A percentile compares a stretch with the other conserved stretches of the same genome.
Evolutionary conservation across 2,329 filamentous ascomycete genomes (phyloP).

Genomic region (Coniosporium tulheliwenetii): DNA sequence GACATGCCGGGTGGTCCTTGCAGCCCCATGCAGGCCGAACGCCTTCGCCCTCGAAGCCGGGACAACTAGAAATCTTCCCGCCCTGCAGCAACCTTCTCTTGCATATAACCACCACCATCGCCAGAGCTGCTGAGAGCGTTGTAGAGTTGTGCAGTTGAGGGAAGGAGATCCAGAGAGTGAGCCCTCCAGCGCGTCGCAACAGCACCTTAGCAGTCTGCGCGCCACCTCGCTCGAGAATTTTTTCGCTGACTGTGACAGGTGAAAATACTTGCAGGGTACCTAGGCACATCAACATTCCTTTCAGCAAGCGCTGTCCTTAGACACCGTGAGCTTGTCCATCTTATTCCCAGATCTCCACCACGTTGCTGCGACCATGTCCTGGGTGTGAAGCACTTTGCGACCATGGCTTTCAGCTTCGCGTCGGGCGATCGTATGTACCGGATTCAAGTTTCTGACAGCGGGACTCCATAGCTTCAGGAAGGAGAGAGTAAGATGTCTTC

Average conservation of each 20-base stretch:
- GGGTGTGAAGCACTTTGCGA: not conserved
- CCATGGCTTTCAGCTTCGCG: slow-evolving; percentile 1
- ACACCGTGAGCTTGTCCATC: too few species aligned
- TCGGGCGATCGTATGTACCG: slow-evolving; percentile 10
- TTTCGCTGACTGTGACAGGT: too few species aligned
- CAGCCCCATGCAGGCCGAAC: too few species aligned
- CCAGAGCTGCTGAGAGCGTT: not conserved
- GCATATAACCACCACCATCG: slow-evolving; percentile 1
- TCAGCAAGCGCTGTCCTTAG: too few species aligned
- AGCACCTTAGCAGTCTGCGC: too few species aligned
- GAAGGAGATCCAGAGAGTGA: slow-evolving; percentile 10
- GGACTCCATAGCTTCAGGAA: slow-evolving; percentile 10
- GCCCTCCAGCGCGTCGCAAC: not conserved
- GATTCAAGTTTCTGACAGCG: slow-evolving; percentile 7
- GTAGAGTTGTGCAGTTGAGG: slow-evolving; percentile 21
- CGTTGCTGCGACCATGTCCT: too few species aligned
- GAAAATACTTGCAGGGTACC: too few species aligned
- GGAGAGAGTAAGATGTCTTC: slow-evolving; percentile 30
- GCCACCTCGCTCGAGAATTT: too few species aligned
- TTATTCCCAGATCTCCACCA: too few species aligned
- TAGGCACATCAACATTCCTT: too few species aligned
- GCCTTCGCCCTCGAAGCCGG: not conserved
- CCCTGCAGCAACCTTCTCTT: not conserved
- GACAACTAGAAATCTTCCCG: not conserved
- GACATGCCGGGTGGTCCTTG: too few species aligned